Conservation (phyloP, 129 eudicot genomes). For the Sambucus nigra region DNA sequence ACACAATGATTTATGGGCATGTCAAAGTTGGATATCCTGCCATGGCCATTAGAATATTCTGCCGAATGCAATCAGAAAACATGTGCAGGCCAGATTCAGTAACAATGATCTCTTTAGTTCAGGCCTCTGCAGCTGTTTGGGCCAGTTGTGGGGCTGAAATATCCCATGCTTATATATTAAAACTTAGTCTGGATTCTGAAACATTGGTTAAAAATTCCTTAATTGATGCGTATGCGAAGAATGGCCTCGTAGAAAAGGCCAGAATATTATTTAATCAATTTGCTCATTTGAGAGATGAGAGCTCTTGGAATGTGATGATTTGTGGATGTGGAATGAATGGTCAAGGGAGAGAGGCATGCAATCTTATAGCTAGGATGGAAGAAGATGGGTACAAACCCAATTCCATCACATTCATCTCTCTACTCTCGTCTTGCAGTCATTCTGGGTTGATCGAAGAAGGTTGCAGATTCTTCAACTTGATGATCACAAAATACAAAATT, state of each 20-base stretch:
- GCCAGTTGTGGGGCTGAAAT: conserved; percentile 16
- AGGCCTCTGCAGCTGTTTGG: conserved; percentile 18
- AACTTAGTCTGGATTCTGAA: conserved; percentile 25
- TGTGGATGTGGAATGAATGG: conserved; percentile 40
- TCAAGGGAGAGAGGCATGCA: conserved; percentile 26
- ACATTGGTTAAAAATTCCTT: conserved; percentile 24
- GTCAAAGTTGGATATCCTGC: conserved; percentile 17
- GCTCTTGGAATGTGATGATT: conserved; percentile 42
- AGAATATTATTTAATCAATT: conserved; percentile 17
- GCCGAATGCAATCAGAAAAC: conserved; percentile 22
- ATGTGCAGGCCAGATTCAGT: conserved; percentile 23
- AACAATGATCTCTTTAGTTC: conserved; percentile 30
- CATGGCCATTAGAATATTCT: conserved; percentile 19
- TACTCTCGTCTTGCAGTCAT: conserved; percentile 42
- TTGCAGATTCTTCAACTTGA: conserved; percentile 27
- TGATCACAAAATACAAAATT: conserved; percentile 26
- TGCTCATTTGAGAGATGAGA: conserved; percentile 21
- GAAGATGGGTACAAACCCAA: conserved; percentile 26
- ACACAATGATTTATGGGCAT: conserved; percentile 31
- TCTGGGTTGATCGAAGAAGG: conserved; percentile 39
- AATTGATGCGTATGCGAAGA: conserved; percentile 34
- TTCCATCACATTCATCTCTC: conserved; percentile 30
- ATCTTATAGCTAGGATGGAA: conserved; percentile 27
- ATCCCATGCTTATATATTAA: conserved; percentile 24
- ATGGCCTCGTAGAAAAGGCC: conserved; percentile 21